Base-by-base conservation (phyloP, 257 asterid genomes). In the Solanum piurae region DNA sequence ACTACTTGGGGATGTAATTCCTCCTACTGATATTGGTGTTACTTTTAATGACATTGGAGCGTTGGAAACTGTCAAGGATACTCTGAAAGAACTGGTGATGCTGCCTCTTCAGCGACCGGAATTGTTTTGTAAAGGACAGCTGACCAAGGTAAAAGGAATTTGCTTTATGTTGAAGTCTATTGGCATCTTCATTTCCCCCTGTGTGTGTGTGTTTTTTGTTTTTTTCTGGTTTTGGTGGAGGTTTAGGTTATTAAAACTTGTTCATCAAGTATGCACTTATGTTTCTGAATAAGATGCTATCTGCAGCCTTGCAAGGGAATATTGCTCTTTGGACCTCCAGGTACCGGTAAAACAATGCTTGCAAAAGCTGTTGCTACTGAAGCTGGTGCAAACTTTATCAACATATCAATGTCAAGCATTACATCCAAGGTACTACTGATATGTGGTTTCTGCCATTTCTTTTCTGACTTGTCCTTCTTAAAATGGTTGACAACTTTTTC, bases 351-450 rank as follows among this genome's bases (percentile, higher is more conserved):
- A 91, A 96, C 99, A 73, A 95, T 96, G 98, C 94, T 96, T 87
- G 99, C 98, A 86, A 96, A 96, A 92, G 99, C 99, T 83, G 98
- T 96, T 91, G 99, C 99, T 83, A 96, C 98, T 7, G 98, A 95
- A 90, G 98, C 98, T 86, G 95, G 96, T 89, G 98, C 98, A 29
- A 95, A 96, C 93, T 96, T 95, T 90, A 94, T 95, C 44, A 96
- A 94, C 90, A 95, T 96, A 91, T 96, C 96, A n/a, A 93, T 95
- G 98, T 95, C 98, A 58, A 95, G 98, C 92, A 96, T 96, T 86
- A 94, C 98, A 25, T 96, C 99, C 23, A 96, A 95, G 94, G 98
- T 93, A 91, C 16, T 38, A 33, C 27, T 83, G 85, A 37, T 73
- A 33, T 85, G 73, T n/a, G 84, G 52, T 88, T 86, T 87, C 44